phyloP scores from a whole-genome alignment of 202 grass and related monocot species.

The Hordeum pubiflorum region DNA sequence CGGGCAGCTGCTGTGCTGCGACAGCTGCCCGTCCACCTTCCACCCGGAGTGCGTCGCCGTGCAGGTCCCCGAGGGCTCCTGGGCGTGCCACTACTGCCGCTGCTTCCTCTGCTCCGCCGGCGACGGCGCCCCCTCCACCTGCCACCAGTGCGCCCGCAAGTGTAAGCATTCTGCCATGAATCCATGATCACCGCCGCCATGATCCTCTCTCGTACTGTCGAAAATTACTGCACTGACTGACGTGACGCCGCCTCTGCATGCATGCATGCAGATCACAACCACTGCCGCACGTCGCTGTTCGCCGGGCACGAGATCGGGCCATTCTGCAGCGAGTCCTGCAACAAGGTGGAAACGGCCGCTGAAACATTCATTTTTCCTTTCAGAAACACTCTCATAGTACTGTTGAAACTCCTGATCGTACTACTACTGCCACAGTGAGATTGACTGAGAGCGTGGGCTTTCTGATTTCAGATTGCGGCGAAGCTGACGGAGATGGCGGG shows the following conservation, averaged over 20 bases:
- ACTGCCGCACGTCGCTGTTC: constrained; percentile 17
- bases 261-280: constrained; percentile 27
- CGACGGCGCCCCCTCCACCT: constrained; percentile 12
- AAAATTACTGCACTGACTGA: neutral
- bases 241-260: neutral
- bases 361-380: too few relatives aligned
- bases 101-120: constrained; percentile 36
- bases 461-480: constrained; percentile 36
- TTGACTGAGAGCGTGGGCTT: neutral
- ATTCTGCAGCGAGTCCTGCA: constrained; percentile 30
- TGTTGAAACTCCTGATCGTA: neutral
- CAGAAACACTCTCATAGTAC: neutral
- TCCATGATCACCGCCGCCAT: neutral
- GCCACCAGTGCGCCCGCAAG: constrained; percentile 33
- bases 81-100: constrained; percentile 54
- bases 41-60: constrained; percentile 40
- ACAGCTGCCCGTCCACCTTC: constrained; percentile 56
- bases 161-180: constrained; percentile 1
- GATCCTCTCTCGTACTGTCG: neutral
- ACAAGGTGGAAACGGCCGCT: constrained; percentile 12
- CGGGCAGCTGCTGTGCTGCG: constrained; percentile 52
- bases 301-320: neutral
- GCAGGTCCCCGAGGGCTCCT: constrained; percentile 45
- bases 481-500: constrained; percentile 53
- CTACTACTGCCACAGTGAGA: neutral